Conservation (phyloP, 2,329 filamentous ascomycete genomes). For the Phyllosticta paracitricarpa region DNA sequence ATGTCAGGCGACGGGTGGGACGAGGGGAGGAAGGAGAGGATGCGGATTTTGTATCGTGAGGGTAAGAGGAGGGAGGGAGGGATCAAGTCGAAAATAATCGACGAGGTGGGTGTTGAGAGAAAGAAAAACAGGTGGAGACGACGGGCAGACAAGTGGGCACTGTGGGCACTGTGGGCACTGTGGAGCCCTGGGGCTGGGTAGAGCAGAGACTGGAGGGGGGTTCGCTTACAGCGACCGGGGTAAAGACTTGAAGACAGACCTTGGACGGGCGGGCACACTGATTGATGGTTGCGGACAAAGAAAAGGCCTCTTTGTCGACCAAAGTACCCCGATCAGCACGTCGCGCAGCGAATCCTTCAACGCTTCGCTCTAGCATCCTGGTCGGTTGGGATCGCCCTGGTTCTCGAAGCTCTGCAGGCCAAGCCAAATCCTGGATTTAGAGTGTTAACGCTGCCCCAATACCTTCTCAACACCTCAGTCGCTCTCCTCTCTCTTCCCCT, state of each 20-base stretch:
- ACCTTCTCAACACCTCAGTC: constrained; percentile 8
- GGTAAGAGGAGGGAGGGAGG: neutral
- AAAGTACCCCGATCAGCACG: constrained; percentile 9
- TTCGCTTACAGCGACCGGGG: constrained; percentile 1
- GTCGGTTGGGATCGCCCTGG: constrained; percentile 10
- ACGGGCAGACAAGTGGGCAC: neutral
- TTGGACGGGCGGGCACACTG: neutral
- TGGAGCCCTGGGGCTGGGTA: neutral
- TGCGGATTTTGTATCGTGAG: neutral
- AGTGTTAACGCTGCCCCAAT: constrained; percentile 10
- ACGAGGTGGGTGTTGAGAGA: neutral
- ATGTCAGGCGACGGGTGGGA: neutral
- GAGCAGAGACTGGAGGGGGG: neutral
- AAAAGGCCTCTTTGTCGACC: constrained; percentile 9
- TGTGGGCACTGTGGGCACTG: neutral
- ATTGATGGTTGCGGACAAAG: constrained; percentile 3
- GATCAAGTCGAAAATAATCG: neutral
- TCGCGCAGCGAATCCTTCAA: constrained; percentile 10
- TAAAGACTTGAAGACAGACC: neutral
- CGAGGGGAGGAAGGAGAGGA: neutral
- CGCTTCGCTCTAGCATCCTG: constrained; percentile 4
- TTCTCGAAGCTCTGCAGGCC: constrained; percentile 9
- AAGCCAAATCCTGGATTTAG: constrained; percentile 9
- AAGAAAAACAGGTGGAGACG: neutral
- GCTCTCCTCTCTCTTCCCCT: neutral